Base-by-base conservation (phyloP, 2,329 filamentous ascomycete species). In the Polytolypa hystricis region DNA sequence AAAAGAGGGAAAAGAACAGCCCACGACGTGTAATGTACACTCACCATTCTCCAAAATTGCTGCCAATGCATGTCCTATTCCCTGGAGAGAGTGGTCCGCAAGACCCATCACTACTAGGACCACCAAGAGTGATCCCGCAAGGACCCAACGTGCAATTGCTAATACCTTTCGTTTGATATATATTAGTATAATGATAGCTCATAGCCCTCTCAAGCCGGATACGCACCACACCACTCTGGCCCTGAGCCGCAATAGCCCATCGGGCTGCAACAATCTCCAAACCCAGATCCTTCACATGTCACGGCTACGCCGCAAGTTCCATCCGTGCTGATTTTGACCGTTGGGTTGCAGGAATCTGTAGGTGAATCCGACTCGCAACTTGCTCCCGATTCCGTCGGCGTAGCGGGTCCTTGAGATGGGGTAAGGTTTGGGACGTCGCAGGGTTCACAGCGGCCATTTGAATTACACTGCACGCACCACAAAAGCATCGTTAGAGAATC, bases 11-110 rank as follows among this genome's bases (percentile, higher is more conserved):
- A 5, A 4, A 14, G 15, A 21, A 3, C 16, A 8, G 12, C 9
- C 4, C 8, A 30, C 10, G 28, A 16, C 4, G 14, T n/a, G 18
- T 14, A 29, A 12, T 8, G 15, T 27, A 11, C 4, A 38, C 43
- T 39, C 34, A 45, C 38, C 43, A 45, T 11, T 43, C 39, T 20
- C 43, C 43, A 38, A 15, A 37, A 14, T 29, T 8, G 20, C 27
- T 37, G 9, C 35, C 35, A n/a, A 37, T 15, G 20, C 35, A 37
- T 30, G 28, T 37, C 28, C 25, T 37, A 19, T 37, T 37, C 7
- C 35, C 35, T 9, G 19, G n/a, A 19, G 25, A 37, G 4, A 14
- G 19, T 26, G 35, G 35, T n/a, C 35, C 35, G 17, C 30, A 34
- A 10, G 23, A 33, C 20, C 31, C 36, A 19, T 38, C 30, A 8